Percentiles rank a stretch among this genome's conserved stretches.
These are phyloP conservation scores for Casuarina glauca DNA, from an alignment of 306 rosid genomes.

Conservation along the genomic window DNA sequence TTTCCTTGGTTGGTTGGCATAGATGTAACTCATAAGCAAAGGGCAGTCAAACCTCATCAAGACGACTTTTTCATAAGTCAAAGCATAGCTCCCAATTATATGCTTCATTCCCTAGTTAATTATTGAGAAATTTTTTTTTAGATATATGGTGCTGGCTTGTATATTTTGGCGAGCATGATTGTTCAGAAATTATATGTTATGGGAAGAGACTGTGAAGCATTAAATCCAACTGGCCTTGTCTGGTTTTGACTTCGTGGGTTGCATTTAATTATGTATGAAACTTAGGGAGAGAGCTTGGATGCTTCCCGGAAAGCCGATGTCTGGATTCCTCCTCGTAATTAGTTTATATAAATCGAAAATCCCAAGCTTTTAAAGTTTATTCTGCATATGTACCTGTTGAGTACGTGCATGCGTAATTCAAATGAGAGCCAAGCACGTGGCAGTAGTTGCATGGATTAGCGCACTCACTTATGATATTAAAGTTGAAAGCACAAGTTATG, in stretches of 20 bases:
- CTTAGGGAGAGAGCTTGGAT: background rate
- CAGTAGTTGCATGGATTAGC: too few relatives aligned
- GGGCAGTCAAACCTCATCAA: background rate
- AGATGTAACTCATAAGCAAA: slow-evolving; percentile 29
- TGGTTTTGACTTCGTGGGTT: background rate
- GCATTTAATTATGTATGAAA: background rate
- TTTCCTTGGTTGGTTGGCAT: slow-evolving; percentile 16
- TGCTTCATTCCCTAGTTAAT: background rate
- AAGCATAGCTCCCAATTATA: background rate
- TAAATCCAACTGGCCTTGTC: slow-evolving; percentile 33
- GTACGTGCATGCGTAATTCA: too few relatives aligned
- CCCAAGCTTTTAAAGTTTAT: too few relatives aligned
- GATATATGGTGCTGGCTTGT: background rate
- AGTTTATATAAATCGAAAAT: too few relatives aligned
- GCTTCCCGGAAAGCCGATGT: too few relatives aligned
- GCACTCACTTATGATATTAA: too few relatives aligned
- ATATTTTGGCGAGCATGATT: background rate
- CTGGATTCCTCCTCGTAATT: too few relatives aligned
- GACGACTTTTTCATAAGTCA: background rate
- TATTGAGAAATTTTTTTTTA: background rate
- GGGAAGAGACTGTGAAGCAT: slow-evolving; percentile 20
- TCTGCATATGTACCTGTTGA: too few relatives aligned
- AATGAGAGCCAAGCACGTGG: too few relatives aligned
- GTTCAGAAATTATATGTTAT: background rate
- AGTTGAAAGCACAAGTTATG: too few relatives aligned